These are phyloP conservation scores for Penicillium paneum DNA, from an alignment of 2,329 filamentous ascomycete species.

Conservation along the genomic window DNA sequence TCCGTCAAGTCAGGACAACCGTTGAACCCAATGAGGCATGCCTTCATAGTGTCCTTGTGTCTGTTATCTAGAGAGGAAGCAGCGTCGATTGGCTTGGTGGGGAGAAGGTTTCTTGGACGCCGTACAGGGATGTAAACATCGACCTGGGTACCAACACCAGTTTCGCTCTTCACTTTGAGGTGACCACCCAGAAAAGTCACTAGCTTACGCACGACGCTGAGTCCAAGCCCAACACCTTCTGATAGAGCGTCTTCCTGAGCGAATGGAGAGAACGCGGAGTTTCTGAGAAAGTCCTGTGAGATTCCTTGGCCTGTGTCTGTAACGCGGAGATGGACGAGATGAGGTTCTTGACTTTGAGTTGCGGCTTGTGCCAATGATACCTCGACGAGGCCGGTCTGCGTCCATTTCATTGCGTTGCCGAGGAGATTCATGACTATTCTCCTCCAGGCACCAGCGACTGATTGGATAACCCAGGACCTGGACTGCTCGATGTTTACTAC, in stretches of 20 bases:
- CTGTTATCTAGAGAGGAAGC: not conserved
- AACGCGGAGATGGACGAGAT: conserved; percentile 44
- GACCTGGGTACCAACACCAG: conserved; percentile 28
- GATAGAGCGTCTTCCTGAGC: conserved; percentile 58
- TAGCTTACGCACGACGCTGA: conserved; percentile 60
- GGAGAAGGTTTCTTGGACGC: not conserved
- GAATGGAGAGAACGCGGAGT: conserved; percentile 60
- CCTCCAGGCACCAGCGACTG: conserved; percentile 31
- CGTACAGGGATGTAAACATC: conserved; percentile 29
- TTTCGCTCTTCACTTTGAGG: conserved; percentile 52
- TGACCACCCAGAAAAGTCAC: conserved; percentile 56
- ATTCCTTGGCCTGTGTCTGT: conserved; percentile 65
- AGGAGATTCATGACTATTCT: conserved; percentile 40
- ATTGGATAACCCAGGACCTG: conserved; percentile 30
- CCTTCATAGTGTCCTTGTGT: conserved; percentile 8
- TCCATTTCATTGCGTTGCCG: conserved; percentile 40
- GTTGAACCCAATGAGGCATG: conserved; percentile 30
- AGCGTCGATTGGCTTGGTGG: not conserved
- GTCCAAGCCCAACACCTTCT: conserved; percentile 61
- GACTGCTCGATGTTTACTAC: conserved; percentile 30
- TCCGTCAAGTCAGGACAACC: conserved; percentile 23
- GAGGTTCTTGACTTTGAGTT: conserved; percentile 5
- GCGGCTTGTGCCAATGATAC: conserved; percentile 23
- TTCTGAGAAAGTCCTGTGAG: conserved; percentile 55
- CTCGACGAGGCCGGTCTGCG: conserved; percentile 32